These are phyloP conservation scores for Sporothrix pallida DNA, from an alignment of 2,329 filamentous ascomycete genomes.

Conservation along the genomic window DNA sequence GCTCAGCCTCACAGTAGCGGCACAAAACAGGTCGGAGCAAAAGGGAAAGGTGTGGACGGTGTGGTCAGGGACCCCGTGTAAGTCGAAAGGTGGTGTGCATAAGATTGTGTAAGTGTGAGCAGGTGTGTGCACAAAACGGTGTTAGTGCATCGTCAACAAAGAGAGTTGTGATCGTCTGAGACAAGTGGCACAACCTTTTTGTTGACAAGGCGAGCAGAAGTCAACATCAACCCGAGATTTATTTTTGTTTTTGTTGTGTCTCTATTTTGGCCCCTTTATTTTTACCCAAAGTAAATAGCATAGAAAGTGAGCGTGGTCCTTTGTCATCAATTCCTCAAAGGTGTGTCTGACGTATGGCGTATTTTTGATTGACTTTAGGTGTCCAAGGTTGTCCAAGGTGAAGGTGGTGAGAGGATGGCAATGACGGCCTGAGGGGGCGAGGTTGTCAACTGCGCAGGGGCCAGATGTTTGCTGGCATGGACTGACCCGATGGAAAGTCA, in stretches of 20 bases:
- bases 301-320: not conserved
- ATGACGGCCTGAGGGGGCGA: not conserved
- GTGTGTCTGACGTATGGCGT: not conserved
- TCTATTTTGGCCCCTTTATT: not conserved
- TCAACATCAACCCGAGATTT: slow-evolving; percentile 7
- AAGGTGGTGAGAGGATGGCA: too few species aligned
- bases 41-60: not conserved
- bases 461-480: not conserved
- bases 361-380: not conserved
- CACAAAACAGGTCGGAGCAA: not conserved
- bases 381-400: too few species aligned
- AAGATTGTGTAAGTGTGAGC: not conserved
- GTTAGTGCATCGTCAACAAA: not conserved
- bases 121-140: not conserved
- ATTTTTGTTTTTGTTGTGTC: not conserved
- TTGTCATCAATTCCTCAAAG: not conserved
- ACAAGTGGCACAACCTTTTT: not conserved
- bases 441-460: slow-evolving; percentile 16
- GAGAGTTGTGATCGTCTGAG: not conserved
- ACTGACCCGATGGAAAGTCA: not conserved
- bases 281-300: not conserved
- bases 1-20: not conserved
- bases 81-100: too few species aligned
- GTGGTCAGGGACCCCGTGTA: not conserved
- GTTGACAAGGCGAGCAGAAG: not conserved